A percentile compares a stretch with the other conserved stretches of the same genome.
Conservation (phyloP, 495 filamentous ascomycete genomes). For the Amniculicola lignicola region DNA sequence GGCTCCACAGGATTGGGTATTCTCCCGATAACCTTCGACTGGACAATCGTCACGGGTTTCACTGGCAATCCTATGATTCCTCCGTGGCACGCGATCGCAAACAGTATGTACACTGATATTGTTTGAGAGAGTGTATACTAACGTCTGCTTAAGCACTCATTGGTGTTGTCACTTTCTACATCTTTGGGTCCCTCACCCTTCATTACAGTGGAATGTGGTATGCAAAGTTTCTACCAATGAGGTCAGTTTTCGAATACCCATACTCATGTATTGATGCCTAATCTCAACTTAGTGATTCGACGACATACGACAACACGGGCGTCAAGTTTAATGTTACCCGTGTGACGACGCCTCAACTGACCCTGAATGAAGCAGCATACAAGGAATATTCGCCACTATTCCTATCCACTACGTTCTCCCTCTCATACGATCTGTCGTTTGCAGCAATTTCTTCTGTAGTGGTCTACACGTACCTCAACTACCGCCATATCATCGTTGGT, state of each 20-base stretch:
- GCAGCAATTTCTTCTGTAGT: slow-evolving; percentile 65
- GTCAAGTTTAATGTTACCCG: slow-evolving; percentile 53
- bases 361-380: slow-evolving; percentile 53
- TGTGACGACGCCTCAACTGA: slow-evolving; percentile 49
- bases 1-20: slow-evolving; percentile 60
- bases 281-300: slow-evolving; percentile 47
- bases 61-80: slow-evolving; percentile 56
- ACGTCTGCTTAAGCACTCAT: too few species aligned
- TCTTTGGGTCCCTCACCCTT: slow-evolving; percentile 47
- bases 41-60: slow-evolving; percentile 61
- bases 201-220: slow-evolving; percentile 71
- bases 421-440: slow-evolving; percentile 68
- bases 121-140: too few species aligned
- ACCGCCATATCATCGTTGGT: slow-evolving; percentile 60
- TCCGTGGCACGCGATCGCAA: slow-evolving; percentile 47
- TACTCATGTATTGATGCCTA: not conserved
- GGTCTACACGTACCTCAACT: slow-evolving; percentile 60
- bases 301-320: slow-evolving; percentile 63
- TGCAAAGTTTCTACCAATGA: slow-evolving; percentile 47
- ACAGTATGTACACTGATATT: too few species aligned
- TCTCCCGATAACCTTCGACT: slow-evolving; percentile 63
- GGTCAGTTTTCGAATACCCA: slow-evolving; percentile 43
- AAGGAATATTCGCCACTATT: slow-evolving; percentile 62
- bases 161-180: slow-evolving; percentile 56
- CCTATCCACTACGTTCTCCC: slow-evolving; percentile 60